phyloP scores from a whole-genome alignment of 2,329 filamentous ascomycete genomes.

The Exophiala viscosa region DNA sequence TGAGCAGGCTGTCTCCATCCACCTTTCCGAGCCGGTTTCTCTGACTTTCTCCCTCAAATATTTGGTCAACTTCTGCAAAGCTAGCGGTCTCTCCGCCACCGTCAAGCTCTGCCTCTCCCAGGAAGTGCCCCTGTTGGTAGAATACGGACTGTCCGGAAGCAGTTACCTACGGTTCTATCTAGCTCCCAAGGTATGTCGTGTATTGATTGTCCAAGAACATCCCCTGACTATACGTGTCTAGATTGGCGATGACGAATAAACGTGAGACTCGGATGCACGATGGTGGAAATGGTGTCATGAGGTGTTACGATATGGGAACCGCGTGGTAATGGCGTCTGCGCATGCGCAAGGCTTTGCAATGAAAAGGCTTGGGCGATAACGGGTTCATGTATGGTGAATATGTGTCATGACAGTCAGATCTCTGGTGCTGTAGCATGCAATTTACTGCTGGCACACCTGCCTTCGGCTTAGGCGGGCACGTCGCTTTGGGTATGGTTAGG shows the following conservation, averaged over 20 bases:
- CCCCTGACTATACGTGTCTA: slow-evolving; percentile 42
- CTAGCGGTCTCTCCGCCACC: slow-evolving; percentile 71
- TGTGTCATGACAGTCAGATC: too few relatives aligned
- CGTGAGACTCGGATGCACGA: not conserved
- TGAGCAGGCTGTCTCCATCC: slow-evolving; percentile 78
- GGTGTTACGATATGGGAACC: not conserved
- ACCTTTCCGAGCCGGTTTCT: slow-evolving; percentile 84
- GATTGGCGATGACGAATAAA: slow-evolving; percentile 60
- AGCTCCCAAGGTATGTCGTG: slow-evolving; percentile 77
- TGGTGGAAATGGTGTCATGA: not conserved
- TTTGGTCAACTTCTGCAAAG: slow-evolving; percentile 99
- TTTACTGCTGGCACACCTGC: too few relatives aligned
- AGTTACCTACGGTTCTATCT: slow-evolving; percentile 96
- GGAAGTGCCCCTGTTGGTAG: slow-evolving; percentile 92
- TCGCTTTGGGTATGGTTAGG: too few relatives aligned
- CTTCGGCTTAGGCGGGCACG: too few relatives aligned
- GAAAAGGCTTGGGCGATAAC: not conserved
- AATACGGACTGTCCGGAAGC: slow-evolving; percentile 76
- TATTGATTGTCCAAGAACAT: not conserved
- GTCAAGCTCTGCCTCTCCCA: slow-evolving; percentile 94
- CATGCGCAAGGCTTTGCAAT: too few relatives aligned
- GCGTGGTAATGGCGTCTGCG: too few relatives aligned
- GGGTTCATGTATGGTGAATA: not conserved
- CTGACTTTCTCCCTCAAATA: slow-evolving; percentile 99
- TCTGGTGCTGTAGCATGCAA: too few relatives aligned